Evolutionary conservation across 495 filamentous ascomycete genomes (phyloP).

Genomic region (Penicillium odoratum): DNA sequence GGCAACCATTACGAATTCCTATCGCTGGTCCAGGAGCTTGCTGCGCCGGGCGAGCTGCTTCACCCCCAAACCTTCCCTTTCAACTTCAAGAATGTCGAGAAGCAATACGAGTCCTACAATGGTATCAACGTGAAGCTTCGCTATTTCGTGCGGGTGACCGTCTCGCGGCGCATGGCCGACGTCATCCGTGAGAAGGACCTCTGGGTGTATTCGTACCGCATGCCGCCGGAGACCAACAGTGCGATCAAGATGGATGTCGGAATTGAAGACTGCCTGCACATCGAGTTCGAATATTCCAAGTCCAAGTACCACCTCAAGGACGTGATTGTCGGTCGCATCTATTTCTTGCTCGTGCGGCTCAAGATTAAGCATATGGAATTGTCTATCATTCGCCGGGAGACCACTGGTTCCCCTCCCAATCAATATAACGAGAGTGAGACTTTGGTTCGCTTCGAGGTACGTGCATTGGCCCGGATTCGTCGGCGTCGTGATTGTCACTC

Average conservation of each 20-base stretch:
- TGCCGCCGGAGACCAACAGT: conserved; percentile 96
- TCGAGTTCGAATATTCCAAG: conserved; percentile 99
- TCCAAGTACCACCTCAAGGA: conserved; percentile 99
- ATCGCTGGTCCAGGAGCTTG: conserved; percentile 91
- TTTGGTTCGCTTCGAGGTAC: conserved; percentile 92
- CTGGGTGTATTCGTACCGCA: conserved; percentile 98
- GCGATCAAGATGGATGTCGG: conserved; percentile 99
- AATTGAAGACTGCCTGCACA: conserved; percentile 98
- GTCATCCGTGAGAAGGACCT: conserved; percentile 99
- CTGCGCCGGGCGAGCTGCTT: conserved; percentile 93
- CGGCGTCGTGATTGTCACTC: neutral
- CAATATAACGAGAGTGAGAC: conserved; percentile 99
- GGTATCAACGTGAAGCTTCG: conserved; percentile 99
- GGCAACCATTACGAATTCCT: conserved; percentile 99
- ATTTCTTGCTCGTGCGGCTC: conserved; percentile 94
- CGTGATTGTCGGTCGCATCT: conserved; percentile 98
- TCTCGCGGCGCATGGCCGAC: conserved; percentile 94
- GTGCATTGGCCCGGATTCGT: conserved; percentile 18
- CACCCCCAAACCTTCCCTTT: conserved; percentile 99
- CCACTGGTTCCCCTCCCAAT: conserved; percentile 97
- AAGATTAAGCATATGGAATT: conserved; percentile 99
- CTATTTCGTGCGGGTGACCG: conserved; percentile 97
- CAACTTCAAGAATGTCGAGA: conserved; percentile 99
- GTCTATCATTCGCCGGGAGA: conserved; percentile 95
- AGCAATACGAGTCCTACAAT: conserved; percentile 99